Evolutionary conservation across 805 yeast species (phyloP).

Genomic region (Lachancea lanzarotensis): DNA sequence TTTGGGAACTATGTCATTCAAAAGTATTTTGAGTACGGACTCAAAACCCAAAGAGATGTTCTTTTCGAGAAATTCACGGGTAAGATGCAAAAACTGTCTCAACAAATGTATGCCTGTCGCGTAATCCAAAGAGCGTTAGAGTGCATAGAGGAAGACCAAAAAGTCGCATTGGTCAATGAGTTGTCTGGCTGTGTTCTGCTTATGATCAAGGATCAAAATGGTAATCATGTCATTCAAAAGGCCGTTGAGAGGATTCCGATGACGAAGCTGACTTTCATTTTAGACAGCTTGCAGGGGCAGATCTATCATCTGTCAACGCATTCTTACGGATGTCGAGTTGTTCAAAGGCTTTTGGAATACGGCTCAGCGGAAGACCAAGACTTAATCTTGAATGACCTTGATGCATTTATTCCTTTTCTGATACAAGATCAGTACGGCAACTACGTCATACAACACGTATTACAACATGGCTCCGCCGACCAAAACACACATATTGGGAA

Average conservation of each 20-base stretch:
- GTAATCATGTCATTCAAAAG: slow-evolving; percentile 95
- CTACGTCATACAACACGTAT: slow-evolving; percentile 92
- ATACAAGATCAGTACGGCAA: slow-evolving; percentile 97
- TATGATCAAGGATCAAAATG: slow-evolving; percentile 91
- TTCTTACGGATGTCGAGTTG: slow-evolving; percentile 96
- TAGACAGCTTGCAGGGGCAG: slow-evolving; percentile 59
- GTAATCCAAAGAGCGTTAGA: slow-evolving; percentile 94
- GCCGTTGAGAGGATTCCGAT: slow-evolving; percentile 83
- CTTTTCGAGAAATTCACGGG: slow-evolving; percentile 54
- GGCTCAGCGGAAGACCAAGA: slow-evolving; percentile 60
- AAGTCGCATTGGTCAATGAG: slow-evolving; percentile 63
- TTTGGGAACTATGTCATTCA: slow-evolving; percentile 97
- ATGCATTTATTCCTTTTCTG: slow-evolving; percentile 62
- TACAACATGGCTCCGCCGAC: slow-evolving; percentile 63
- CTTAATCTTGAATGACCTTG: slow-evolving; percentile 62
- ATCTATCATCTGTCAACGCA: slow-evolving; percentile 87
- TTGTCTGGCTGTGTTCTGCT: slow-evolving; percentile 53
- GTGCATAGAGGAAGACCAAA: slow-evolving; percentile 56
- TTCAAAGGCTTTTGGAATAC: slow-evolving; percentile 84
- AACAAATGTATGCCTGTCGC: slow-evolving; percentile 97
- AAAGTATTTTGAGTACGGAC: slow-evolving; percentile 82
- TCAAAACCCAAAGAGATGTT: slow-evolving; percentile 57
- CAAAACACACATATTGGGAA: slow-evolving; percentile 16
- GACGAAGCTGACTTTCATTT: slow-evolving; percentile 58
- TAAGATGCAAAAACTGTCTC: slow-evolving; percentile 63